A percentile compares a stretch with the other conserved stretches of the same genome.
phyloP scores from a whole-genome alignment of 1,284 basidiomycete species.

The Sutorius eximius region DNA sequence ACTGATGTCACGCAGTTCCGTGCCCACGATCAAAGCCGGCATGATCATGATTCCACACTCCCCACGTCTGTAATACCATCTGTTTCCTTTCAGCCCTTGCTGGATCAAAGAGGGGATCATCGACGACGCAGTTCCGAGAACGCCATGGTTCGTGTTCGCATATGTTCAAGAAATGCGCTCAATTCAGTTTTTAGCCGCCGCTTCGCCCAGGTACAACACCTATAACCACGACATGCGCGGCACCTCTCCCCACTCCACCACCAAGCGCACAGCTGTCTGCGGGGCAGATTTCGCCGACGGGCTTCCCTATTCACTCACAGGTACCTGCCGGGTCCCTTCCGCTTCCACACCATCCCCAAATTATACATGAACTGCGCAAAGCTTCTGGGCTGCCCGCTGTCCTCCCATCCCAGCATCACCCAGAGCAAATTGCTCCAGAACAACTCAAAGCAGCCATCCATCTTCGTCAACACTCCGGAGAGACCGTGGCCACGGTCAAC shows the following conservation, averaged over 20 bases:
- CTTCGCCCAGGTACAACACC: slow-evolving; percentile 10
- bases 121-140: slow-evolving; percentile 22
- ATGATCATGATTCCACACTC: slow-evolving; percentile 4
- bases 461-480: background rate
- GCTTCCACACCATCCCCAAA: slow-evolving; percentile 8
- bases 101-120: slow-evolving; percentile 4
- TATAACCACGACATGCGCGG: slow-evolving; percentile 16
- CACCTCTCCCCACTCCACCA: slow-evolving; percentile 28
- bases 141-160: slow-evolving; percentile 13
- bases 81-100: slow-evolving; percentile 1
- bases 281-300: slow-evolving; percentile 8
- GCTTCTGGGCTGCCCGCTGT: slow-evolving; percentile 1
- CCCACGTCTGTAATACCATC: slow-evolving; percentile 8
- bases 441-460: background rate
- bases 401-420: slow-evolving; percentile 2
- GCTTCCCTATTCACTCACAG: slow-evolving; percentile 13
- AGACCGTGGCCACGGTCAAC: background rate
- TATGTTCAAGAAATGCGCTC: background rate
- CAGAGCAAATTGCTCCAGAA: slow-evolving; percentile 5
- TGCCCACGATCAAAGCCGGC: slow-evolving; percentile 7
- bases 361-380: background rate
- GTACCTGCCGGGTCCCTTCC: slow-evolving; percentile 9
- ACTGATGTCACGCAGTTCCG: slow-evolving; percentile 1
- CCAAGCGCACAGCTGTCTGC: slow-evolving; percentile 9
- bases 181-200: slow-evolving; percentile 12